Percentiles rank a stretch among this genome's conserved stretches.
These are phyloP conservation scores for Syzygium aromaticum DNA, from an alignment of 345 rosid species.

Conservation along the genomic window DNA sequence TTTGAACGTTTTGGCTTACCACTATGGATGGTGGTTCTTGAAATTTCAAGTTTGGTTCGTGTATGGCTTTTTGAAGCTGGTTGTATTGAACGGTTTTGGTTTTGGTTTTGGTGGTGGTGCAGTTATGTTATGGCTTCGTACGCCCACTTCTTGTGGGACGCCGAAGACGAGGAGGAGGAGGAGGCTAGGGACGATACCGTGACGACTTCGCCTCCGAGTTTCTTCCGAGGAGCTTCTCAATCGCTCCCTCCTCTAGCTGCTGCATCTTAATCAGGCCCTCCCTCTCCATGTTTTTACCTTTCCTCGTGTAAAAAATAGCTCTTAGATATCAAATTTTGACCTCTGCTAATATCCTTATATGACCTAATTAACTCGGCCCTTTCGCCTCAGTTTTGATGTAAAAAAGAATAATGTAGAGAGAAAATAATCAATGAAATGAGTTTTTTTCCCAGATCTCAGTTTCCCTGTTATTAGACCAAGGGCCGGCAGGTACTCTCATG, in stretches of 20 bases:
- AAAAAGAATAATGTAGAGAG: neutral
- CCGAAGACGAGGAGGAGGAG: constrained; percentile 46
- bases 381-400: neutral
- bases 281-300: neutral
- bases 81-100: neutral
- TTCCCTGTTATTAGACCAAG: neutral
- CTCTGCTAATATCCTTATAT: neutral
- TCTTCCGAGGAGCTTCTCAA: constrained; percentile 26
- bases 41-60: neutral
- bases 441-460: neutral
- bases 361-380: neutral
- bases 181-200: constrained; percentile 8
- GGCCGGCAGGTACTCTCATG: neutral
- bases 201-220: constrained; percentile 11
- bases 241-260: constrained; percentile 40
- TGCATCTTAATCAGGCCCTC: constrained; percentile 27
- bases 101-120: constrained; percentile 18
- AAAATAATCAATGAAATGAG: neutral
- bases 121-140: constrained; percentile 85
- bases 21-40: neutral
- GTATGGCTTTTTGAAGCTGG: neutral
- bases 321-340: constrained; percentile 4
- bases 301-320: neutral
- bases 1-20: neutral
- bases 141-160: constrained; percentile 85